A percentile compares a stretch with the other conserved stretches of the same genome.
These are phyloP conservation scores for Coemansia sp. DNA, from an alignment of 192 early-diverging fungal species.

Conservation along the genomic window DNA sequence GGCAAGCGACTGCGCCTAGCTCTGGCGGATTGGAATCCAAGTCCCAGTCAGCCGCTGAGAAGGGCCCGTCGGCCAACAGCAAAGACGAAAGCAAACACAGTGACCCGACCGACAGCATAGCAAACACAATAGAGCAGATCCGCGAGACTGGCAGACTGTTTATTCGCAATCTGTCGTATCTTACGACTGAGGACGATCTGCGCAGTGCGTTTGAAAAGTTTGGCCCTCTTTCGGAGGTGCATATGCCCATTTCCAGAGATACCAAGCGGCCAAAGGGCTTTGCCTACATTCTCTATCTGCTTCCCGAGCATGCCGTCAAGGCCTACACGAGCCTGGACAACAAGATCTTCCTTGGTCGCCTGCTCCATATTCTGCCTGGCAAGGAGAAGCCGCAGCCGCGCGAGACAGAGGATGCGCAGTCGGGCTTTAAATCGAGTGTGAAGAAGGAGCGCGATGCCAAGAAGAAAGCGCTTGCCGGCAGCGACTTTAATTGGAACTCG, in stretches of 20 bases:
- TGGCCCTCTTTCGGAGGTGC: conserved; percentile 89
- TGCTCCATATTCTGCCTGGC: conserved; percentile 85
- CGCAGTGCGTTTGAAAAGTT: conserved; percentile 76
- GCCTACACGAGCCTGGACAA: conserved; percentile 81
- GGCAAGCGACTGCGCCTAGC: neutral
- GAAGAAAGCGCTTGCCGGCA: conserved; percentile 69
- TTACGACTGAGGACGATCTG: conserved; percentile 85
- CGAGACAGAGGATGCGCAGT: conserved; percentile 49
- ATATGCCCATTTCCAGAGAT: conserved; percentile 90
- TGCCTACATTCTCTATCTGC: conserved; percentile 82
- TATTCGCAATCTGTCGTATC: conserved; percentile 89
- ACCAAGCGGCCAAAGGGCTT: conserved; percentile 93
- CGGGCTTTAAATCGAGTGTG: conserved; percentile 59
- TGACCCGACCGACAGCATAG: conserved; percentile 26
- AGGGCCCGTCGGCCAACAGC: conserved; percentile 3
- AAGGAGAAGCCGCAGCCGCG: conserved; percentile 69
- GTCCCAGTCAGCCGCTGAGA: conserved; percentile 9
- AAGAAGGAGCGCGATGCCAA: conserved; percentile 83
- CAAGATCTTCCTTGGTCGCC: conserved; percentile 85
- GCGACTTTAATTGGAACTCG: conserved; percentile 94
- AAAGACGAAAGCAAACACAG: conserved; percentile 5
- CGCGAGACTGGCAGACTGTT: conserved; percentile 93
- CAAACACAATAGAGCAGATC: conserved; percentile 64
- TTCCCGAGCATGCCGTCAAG: conserved; percentile 92
- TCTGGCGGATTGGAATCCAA: neutral